These are phyloP conservation scores for Athelia sp. DNA, from an alignment of 1,284 basidiomycete species.

Conservation along the genomic window DNA sequence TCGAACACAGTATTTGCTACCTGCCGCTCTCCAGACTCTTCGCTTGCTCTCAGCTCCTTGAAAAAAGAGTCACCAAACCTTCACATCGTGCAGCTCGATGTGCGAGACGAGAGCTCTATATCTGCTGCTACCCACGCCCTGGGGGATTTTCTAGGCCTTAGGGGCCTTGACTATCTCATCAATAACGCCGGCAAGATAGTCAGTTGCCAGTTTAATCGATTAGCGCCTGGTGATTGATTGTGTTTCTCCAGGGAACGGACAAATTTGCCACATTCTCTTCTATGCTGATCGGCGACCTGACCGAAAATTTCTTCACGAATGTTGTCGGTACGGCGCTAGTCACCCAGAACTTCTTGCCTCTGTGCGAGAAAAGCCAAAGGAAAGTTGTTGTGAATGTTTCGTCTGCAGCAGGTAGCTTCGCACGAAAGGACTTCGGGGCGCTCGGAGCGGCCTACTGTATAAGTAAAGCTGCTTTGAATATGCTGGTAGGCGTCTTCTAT, in stretches of 20 bases:
- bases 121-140: conserved; percentile 18
- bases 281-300: conserved; percentile 14
- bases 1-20: conserved; percentile 32
- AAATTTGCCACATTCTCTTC: conserved; percentile 20
- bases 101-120: conserved; percentile 24
- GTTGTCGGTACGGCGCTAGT: conserved; percentile 28
- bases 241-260: no score
- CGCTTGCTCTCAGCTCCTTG: conserved; percentile 22
- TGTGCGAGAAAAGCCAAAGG: conserved; percentile 22
- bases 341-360: conserved; percentile 22
- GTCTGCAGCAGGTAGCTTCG: conserved; percentile 26
- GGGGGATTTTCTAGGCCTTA: conserved; percentile 20
- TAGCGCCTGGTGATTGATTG: neutral
- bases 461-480: conserved; percentile 24
- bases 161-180: conserved; percentile 31
- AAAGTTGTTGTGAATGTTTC: conserved; percentile 32
- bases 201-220: neutral
- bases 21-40: conserved; percentile 28
- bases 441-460: conserved; percentile 23
- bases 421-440: conserved; percentile 15
- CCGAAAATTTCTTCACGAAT: conserved; percentile 22
- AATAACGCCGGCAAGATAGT: conserved; percentile 36
- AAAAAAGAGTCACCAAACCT: conserved; percentile 19
- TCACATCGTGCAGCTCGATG: conserved; percentile 30
- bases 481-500: conserved; percentile 19